These are phyloP conservation scores for Hanseniaspora pseudoguilliermondii DNA, from an alignment of 805 yeast genomes.

Conservation along the genomic window DNA sequence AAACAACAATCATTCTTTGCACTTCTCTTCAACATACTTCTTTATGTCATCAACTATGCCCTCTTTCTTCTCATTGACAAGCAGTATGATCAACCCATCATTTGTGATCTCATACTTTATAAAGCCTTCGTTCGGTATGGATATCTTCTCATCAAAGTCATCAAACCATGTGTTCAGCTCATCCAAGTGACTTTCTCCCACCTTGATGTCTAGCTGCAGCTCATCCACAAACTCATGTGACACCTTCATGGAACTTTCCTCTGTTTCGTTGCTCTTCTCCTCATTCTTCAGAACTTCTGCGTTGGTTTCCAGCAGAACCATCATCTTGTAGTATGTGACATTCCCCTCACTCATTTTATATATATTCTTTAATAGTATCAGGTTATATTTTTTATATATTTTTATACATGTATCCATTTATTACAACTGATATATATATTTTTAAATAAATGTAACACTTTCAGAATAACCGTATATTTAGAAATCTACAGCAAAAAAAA, in stretches of 20 bases:
- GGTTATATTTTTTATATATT: no score
- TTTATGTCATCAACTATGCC: constrained; percentile 21
- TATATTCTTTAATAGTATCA: neutral
- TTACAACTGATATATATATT: no score
- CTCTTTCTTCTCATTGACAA: constrained; percentile 23
- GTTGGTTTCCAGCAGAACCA: constrained; percentile 10
- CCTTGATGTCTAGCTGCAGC: constrained; percentile 22
- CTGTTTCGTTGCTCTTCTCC: neutral
- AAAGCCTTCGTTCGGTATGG: constrained; percentile 30
- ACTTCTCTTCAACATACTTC: constrained; percentile 20
- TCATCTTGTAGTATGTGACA: constrained; percentile 5
- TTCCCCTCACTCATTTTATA: neutral
- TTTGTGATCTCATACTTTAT: constrained; percentile 29
- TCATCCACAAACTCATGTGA: constrained; percentile 28
- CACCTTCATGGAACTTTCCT: constrained; percentile 14
- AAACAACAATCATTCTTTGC: neutral
- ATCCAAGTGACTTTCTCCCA: constrained; percentile 23
- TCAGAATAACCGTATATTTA: no score
- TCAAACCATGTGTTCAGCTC: constrained; percentile 27
- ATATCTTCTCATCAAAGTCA: constrained; percentile 27
- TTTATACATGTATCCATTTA: no score
- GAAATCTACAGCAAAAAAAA: no score
- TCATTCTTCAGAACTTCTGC: neutral
- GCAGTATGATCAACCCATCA: constrained; percentile 27
- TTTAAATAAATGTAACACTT: no score